Evolutionary conservation across 257 asterid species (phyloP).

Genomic region (Solanum etuberosum): DNA sequence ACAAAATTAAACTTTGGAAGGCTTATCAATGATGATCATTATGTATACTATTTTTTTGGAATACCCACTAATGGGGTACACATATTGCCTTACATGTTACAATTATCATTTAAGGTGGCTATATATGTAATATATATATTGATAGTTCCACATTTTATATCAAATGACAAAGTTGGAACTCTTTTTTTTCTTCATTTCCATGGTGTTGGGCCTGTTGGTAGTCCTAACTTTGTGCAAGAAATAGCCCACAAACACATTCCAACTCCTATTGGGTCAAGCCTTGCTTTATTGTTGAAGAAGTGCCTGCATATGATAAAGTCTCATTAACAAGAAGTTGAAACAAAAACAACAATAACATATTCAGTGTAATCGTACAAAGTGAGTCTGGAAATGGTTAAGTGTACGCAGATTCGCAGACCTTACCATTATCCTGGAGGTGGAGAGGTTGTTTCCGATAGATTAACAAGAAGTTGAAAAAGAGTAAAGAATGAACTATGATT

Average conservation of each 20-base stretch:
- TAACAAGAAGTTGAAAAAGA: not conserved
- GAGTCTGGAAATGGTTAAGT: not conserved
- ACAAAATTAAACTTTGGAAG: not conserved
- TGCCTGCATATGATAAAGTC: not conserved
- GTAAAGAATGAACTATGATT: not conserved
- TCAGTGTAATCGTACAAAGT: not conserved
- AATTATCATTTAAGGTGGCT: not conserved
- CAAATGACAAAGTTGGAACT: not conserved
- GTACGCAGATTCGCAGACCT: fast-evolving
- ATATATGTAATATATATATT: not conserved
- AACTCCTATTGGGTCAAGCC: not conserved
- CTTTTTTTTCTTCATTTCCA: not conserved
- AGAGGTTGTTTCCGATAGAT: not conserved
- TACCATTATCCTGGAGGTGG: not conserved
- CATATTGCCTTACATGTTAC: not conserved
- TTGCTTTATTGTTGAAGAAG: not conserved
- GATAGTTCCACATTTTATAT: not conserved
- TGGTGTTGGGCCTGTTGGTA: not conserved
- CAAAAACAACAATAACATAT: not conserved
- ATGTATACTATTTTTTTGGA: not conserved
- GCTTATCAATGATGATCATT: not conserved
- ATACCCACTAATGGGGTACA: not conserved
- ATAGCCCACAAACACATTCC: not conserved
- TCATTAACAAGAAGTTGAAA: not conserved
- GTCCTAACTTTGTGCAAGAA: not conserved